A percentile compares a stretch with the other conserved stretches of the same genome.
phyloP scores from a whole-genome alignment of 805 yeast genomes.

The Metahyphopichia silvanorum region DNA sequence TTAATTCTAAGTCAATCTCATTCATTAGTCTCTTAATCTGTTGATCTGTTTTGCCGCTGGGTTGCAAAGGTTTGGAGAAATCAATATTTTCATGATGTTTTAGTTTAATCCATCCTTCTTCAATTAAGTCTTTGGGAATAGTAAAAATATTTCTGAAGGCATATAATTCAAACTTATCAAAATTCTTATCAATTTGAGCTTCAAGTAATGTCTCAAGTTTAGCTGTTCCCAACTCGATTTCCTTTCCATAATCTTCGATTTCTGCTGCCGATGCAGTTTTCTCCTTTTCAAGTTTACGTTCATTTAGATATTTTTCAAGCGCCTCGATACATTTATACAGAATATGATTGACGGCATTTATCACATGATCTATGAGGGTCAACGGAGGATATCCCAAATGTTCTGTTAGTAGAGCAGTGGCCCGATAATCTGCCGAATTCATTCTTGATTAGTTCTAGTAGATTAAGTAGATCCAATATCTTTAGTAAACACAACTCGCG shows the following conservation, averaged over 20 bases:
- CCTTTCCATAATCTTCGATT: slow-evolving; percentile 33
- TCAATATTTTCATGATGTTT: slow-evolving; percentile 63
- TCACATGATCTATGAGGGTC: slow-evolving; percentile 78
- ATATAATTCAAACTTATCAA: slow-evolving; percentile 84
- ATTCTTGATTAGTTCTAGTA: too few species aligned
- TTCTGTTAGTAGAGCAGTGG: slow-evolving; percentile 61
- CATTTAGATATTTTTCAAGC: slow-evolving; percentile 60
- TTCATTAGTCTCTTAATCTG: slow-evolving; percentile 29
- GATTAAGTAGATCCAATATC: too few species aligned
- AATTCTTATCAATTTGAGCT: slow-evolving; percentile 71
- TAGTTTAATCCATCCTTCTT: slow-evolving; percentile 63
- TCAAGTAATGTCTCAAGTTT: slow-evolving; percentile 75
- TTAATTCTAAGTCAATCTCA: slow-evolving; percentile 42
- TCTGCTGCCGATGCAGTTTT: slow-evolving; percentile 13
- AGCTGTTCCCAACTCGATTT: slow-evolving; percentile 75
- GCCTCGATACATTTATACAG: slow-evolving; percentile 81
- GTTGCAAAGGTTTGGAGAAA: slow-evolving; percentile 11
- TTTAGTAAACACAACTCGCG: too few species aligned
- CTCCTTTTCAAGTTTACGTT: slow-evolving; percentile 26
- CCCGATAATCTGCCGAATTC: slow-evolving; percentile 22
- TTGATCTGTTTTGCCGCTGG: too few species aligned
- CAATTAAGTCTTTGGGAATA: slow-evolving; percentile 63
- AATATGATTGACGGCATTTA: slow-evolving; percentile 81
- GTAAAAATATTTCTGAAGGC: slow-evolving; percentile 71
- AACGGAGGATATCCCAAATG: slow-evolving; percentile 85